Evolutionary conservation across 208 protist genomes (phyloP).

Genomic region (Trypanosoma lewisi): DNA sequence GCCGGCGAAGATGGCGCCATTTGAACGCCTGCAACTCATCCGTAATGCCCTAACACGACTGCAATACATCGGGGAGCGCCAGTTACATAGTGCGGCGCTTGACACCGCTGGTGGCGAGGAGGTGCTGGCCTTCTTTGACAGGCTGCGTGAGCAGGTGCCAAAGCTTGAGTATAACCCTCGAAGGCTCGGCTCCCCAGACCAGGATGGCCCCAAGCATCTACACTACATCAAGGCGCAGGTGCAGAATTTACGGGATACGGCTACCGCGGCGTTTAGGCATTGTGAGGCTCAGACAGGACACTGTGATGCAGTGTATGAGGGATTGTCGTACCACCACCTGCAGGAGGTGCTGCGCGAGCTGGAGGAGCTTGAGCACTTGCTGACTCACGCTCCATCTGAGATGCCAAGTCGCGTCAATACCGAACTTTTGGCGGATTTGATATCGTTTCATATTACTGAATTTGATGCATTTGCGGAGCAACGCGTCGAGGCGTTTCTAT

Average conservation of each 20-base stretch:
- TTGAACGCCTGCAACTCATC: conserved; percentile 70
- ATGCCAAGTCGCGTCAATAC: conserved; percentile 65
- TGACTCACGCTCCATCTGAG: conserved; percentile 36
- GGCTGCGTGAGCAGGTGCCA: conserved; percentile 46
- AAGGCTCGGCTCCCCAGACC: conserved; percentile 35
- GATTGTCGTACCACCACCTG: conserved; percentile 63
- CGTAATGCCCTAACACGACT: conserved; percentile 77
- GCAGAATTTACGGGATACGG: conserved; percentile 22
- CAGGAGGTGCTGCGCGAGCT: conserved; percentile 61
- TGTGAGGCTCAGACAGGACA: conserved; percentile 23
- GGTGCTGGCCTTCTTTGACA: conserved; percentile 50
- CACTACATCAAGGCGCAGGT: conserved; percentile 51
- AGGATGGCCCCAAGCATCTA: conserved; percentile 55
- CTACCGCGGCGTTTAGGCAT: conserved; percentile 15
- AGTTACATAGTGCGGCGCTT: conserved; percentile 55
- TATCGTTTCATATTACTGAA: conserved; percentile 76
- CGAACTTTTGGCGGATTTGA: conserved; percentile 66
- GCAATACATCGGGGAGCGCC: conserved; percentile 71
- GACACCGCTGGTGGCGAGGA: conserved; percentile 61
- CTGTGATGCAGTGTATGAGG: conserved; percentile 56
- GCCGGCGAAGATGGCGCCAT: conserved; percentile 61
- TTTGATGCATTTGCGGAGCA: conserved; percentile 78
- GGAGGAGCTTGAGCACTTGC: conserved; percentile 55
- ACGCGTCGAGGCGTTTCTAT: conserved; percentile 61
- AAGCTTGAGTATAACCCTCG: conserved; percentile 62